Percentiles rank a stretch among this genome's conserved stretches.
phyloP scores from a whole-genome alignment of 176 grass and related monocot species.

The Cocos nucifera region DNA sequence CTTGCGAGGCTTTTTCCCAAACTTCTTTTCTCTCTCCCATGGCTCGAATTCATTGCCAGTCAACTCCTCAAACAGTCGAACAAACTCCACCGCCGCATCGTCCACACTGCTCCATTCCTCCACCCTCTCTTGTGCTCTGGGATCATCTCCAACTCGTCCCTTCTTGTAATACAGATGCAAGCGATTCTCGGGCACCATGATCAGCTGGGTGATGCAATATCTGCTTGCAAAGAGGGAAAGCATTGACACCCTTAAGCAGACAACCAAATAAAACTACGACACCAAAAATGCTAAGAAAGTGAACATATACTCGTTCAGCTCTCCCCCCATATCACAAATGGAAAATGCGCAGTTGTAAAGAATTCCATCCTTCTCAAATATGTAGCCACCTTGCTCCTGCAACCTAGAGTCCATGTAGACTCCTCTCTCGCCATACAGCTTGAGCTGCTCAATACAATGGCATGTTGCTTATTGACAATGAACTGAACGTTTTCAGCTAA shows the following conservation, averaged over 20 bases:
- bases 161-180: conserved; percentile 81
- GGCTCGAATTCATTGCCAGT: conserved; percentile 82
- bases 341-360: conserved; percentile 73
- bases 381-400: conserved; percentile 46
- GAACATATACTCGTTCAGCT: conserved; percentile 48
- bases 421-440: conserved; percentile 60
- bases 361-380: conserved; percentile 72
- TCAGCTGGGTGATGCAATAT: conserved; percentile 54
- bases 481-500: too few relatives aligned
- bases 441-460: conserved; percentile 34
- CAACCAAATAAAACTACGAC: not conserved
- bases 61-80: conserved; percentile 50
- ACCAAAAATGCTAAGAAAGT: too few relatives aligned
- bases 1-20: conserved; percentile 55
- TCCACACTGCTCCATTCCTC: conserved; percentile 50
- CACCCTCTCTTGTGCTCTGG: conserved; percentile 59
- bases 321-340: conserved; percentile 37
- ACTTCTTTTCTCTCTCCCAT: conserved; percentile 78
- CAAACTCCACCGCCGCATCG: conserved; percentile 62
- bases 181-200: conserved; percentile 52
- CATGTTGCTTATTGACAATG: too few relatives aligned
- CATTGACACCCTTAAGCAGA: not conserved
- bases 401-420: conserved; percentile 61
- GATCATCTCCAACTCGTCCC: conserved; percentile 49
- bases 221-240: conserved; percentile 25